Base-by-base conservation (phyloP, 768 basidiomycete genomes). In the Pisolithus tinctorius region DNA sequence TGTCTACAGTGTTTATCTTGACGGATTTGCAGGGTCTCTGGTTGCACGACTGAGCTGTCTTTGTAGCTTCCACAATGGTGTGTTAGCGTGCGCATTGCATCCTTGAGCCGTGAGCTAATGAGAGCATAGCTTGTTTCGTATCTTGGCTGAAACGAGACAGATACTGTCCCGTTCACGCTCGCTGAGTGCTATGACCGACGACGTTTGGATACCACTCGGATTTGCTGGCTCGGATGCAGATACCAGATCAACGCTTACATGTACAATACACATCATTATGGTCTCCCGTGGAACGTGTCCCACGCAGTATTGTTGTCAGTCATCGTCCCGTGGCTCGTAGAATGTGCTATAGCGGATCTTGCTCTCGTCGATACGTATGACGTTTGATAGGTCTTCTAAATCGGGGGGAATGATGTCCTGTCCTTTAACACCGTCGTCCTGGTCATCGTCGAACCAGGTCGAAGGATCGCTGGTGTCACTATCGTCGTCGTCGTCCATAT, bases 21-120 rank as follows among this genome's bases (percentile, higher is more conserved):
- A 16, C 8, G 17, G 45, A n/a, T 39, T 20, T 37, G 27, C 50
- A 82, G 82, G 81, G 6, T 88, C 86, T 7, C 74, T 68, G 50
- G 82, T 95, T 43, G 93, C 92, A 41, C 82, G 93, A 10, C 69
- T 95, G 49, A 90, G 88, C 61, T 95, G 93, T 64, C 75, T 94
- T 54, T 94, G 93, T 70, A 88, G 87, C 64, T 95, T 94, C 73
- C 93, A 95, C 68, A 87, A 80, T 53, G 76, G 88, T 88, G 57
- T 58, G 83, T 65, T 31, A 16, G 47, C 23, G 38, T 20, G 25
- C 34, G 11, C 8, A 31, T 49, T 39, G 36, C 39, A 58, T 42
- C 14, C 48, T 38, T 36, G 48, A 55, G 23, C 48, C 49, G 34
- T 49, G 34, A 43, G 41, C 50, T 61, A 47, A 60, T 58, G 48